These are phyloP conservation scores for Tolypocladium inflatum DNA, from an alignment of 2,329 filamentous ascomycete genomes.

Conservation along the genomic window DNA sequence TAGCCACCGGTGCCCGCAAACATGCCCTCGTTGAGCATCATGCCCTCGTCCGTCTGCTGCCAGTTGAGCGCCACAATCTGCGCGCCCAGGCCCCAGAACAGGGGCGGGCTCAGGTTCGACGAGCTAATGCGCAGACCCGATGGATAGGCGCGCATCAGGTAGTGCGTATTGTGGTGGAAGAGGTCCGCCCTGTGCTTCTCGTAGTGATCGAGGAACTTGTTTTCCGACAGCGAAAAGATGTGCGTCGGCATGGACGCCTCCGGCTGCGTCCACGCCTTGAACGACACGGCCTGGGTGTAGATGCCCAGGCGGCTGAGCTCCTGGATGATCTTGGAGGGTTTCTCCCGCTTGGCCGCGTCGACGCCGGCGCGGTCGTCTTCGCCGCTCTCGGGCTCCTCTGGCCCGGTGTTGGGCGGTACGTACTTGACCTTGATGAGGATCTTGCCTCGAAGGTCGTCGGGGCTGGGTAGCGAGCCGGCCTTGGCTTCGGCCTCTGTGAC, in stretches of 20 bases:
- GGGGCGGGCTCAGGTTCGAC: constrained; percentile 75
- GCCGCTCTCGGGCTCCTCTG: constrained; percentile 19
- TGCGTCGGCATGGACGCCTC: constrained; percentile 56
- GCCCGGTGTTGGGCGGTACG: constrained; percentile 31
- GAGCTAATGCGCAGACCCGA: constrained; percentile 73
- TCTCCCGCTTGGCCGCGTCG: constrained; percentile 30
- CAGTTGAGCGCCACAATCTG: constrained; percentile 92
- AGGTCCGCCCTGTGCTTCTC: constrained; percentile 41
- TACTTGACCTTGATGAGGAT: constrained; percentile 82
- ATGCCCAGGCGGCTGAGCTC: constrained; percentile 67
- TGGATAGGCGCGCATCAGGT: constrained; percentile 81
- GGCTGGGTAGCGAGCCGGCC: constrained; percentile 49
- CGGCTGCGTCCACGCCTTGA: constrained; percentile 67
- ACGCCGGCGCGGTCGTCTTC: constrained; percentile 29
- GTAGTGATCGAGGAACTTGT: constrained; percentile 52
- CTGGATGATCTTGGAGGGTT: constrained; percentile 58
- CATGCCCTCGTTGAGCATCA: constrained; percentile 95
- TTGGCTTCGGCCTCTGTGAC: constrained; percentile 45
- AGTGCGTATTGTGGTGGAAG: constrained; percentile 74
- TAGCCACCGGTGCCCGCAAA: constrained; percentile 78
- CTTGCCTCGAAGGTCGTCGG: constrained; percentile 61
- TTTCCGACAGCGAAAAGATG: constrained; percentile 60
- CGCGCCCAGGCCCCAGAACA: constrained; percentile 81
- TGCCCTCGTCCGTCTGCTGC: constrained; percentile 83
- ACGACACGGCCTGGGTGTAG: constrained; percentile 76